A percentile compares a stretch with the other conserved stretches of the same genome.
Conservation (phyloP, 2,329 filamentous ascomycete genomes). For the Colletotrichum spinosum region DNA sequence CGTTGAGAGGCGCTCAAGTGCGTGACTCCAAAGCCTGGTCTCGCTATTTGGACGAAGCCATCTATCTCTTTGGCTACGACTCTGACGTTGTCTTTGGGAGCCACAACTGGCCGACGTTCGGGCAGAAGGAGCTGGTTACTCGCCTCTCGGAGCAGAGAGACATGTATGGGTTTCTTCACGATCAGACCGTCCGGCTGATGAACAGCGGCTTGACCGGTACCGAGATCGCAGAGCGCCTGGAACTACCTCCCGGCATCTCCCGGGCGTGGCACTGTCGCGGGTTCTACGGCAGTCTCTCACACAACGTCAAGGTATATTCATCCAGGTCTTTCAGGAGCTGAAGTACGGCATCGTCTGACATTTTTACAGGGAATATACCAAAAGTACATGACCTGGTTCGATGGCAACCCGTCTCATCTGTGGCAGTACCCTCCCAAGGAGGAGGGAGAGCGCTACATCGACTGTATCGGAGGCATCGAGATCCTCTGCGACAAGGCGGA, state of each 20-base stretch:
- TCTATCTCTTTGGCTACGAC: slow-evolving; percentile 47
- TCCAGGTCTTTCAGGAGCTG: slow-evolving; percentile 16
- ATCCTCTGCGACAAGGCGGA: slow-evolving; percentile 39
- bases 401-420: slow-evolving; percentile 39
- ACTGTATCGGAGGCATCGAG: slow-evolving; percentile 50
- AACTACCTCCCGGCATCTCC: slow-evolving; percentile 47
- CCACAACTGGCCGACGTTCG: slow-evolving; percentile 58
- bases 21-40: slow-evolving; percentile 55
- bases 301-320: slow-evolving; percentile 49
- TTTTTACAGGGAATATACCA: slow-evolving; percentile 38
- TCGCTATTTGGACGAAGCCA: slow-evolving; percentile 50
- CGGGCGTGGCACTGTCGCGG: slow-evolving; percentile 46
- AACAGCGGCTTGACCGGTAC: slow-evolving; percentile 50
- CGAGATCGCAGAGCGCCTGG: slow-evolving; percentile 53
- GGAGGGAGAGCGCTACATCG: slow-evolving; percentile 49
- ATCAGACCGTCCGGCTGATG: slow-evolving; percentile 53
- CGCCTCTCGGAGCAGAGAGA: slow-evolving; percentile 51
- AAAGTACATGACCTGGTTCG: slow-evolving; percentile 41
- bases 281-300: slow-evolving; percentile 51
- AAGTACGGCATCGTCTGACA: slow-evolving; percentile 4
- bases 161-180: slow-evolving; percentile 52
- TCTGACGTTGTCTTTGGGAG: slow-evolving; percentile 50
- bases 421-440: slow-evolving; percentile 47
- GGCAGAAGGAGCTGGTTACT: slow-evolving; percentile 40
- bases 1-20: slow-evolving; percentile 54